Conservation (phyloP, 2,329 filamentous ascomycete species). For the Beauveria sp. region DNA sequence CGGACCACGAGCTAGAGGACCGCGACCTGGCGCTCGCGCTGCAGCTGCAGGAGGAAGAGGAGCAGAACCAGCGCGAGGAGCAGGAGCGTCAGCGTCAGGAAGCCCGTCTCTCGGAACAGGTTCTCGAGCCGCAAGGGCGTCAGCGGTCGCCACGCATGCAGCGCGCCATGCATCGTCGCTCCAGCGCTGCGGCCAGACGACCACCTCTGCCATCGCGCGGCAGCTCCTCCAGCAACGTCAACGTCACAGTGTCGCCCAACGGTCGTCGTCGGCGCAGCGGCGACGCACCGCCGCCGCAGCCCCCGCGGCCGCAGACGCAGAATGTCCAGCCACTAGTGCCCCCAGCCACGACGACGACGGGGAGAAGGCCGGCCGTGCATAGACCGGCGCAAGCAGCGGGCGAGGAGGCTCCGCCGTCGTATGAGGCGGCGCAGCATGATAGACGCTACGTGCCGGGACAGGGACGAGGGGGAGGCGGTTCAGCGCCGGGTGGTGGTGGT, state of each 20-base stretch:
- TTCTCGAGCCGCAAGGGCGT: slow-evolving; percentile 56
- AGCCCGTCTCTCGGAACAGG: slow-evolving; percentile 60
- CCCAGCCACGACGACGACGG: slow-evolving; percentile 18
- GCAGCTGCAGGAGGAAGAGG: slow-evolving; percentile 91
- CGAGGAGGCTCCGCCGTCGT: slow-evolving; percentile 46
- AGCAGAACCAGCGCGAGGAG: slow-evolving; percentile 64
- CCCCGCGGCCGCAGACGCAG: slow-evolving; percentile 17
- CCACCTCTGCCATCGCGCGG: slow-evolving; percentile 18
- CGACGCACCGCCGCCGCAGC: slow-evolving; percentile 6
- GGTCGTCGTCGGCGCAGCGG: background rate
- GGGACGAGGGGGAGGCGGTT: slow-evolving; percentile 17
- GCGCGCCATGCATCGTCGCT: slow-evolving; percentile 10
- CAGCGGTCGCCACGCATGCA: slow-evolving; percentile 14
- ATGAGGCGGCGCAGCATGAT: slow-evolving; percentile 48
- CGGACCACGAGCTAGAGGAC: slow-evolving; percentile 63
- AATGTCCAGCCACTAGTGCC: slow-evolving; percentile 42
- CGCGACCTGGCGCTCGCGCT: slow-evolving; percentile 81
- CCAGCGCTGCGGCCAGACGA: slow-evolving; percentile 38
- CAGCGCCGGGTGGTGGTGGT: background rate
- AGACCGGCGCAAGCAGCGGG: slow-evolving; percentile 28
- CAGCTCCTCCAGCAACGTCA: slow-evolving; percentile 19
- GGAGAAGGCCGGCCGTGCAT: slow-evolving; percentile 3
- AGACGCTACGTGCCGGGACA: slow-evolving; percentile 43
- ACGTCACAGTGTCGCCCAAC: background rate
- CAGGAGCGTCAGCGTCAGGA: slow-evolving; percentile 58